Percentiles rank a stretch among this genome's conserved stretches.
Evolutionary conservation across 169 alveolate species (phyloP).

Genomic region (Plasmodium berghei): DNA sequence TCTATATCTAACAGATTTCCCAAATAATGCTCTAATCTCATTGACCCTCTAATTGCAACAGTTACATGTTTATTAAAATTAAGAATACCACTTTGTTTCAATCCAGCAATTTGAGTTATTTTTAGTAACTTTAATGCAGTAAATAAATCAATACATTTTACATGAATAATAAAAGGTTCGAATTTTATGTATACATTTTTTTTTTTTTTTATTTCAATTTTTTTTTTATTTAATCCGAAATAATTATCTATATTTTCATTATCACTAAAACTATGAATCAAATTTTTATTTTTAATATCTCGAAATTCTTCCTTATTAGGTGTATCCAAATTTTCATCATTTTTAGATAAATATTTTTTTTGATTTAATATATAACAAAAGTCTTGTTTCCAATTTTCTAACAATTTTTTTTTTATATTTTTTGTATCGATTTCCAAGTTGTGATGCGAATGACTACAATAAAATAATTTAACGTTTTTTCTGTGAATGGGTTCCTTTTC

Average conservation of each 20-base stretch:
- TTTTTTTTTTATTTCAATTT: neutral
- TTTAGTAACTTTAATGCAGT: conserved; percentile 79
- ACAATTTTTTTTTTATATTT: neutral
- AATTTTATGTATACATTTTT: conserved; percentile 77
- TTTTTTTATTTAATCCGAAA: neutral
- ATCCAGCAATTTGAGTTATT: conserved; percentile 78
- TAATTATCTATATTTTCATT: neutral
- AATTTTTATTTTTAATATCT: neutral
- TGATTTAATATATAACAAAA: neutral
- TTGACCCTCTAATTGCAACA: conserved; percentile 81
- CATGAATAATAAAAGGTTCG: conserved; percentile 85
- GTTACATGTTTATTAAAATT: conserved; percentile 75
- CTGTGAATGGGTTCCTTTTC: conserved; percentile 14
- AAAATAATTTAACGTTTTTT: conserved; percentile 53
- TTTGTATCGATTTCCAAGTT: conserved; percentile 30
- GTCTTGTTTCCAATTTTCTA: conserved; percentile 1
- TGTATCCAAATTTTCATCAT: neutral
- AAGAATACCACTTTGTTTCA: conserved; percentile 84
- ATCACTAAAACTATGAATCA: neutral
- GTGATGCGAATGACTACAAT: conserved; percentile 52
- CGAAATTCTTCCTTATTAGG: neutral
- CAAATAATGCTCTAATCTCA: conserved; percentile 49
- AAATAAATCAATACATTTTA: conserved; percentile 76
- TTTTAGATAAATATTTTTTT: neutral
- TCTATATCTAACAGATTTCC: neutral